Base-by-base conservation (phyloP, 139 green algal genomes). In the Tetraselmis striata region DNA sequence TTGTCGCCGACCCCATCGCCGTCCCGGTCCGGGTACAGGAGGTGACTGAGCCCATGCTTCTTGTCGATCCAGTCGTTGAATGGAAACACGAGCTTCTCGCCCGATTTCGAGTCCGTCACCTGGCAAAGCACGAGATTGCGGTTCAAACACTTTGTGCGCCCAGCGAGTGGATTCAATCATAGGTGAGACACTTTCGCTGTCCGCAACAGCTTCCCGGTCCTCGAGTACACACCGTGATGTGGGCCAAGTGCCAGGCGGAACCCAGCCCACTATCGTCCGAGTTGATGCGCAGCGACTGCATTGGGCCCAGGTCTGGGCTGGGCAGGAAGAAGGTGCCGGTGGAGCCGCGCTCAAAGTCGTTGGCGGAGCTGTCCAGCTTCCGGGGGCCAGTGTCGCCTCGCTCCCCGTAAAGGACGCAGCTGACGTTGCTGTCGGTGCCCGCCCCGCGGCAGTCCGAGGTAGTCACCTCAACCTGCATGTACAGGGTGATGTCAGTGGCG, bases 11-110 rank as follows among this genome's bases (percentile, higher is more conserved):
- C 78, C 1, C 87, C 87, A 77, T 90, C 87, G 24, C 87, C 87
- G 75, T 87, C 81, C 0, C 83, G 67, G 83, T 91, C 87, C 2
- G 85, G 83, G 5, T 81, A 86, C 26, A 91, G 83, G 28, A 84
- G 76, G 32, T 84, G 78, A 28, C 58, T 83, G 24, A 91, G 83
- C 29, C 87, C 87, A 59, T 85, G 79, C 83, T 91, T 82, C 82
- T 89, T 89, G 79, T 89, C 87, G 2, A 91, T 83, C 87, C 87
- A 91, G 45, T 85, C 82, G 80, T 90, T 84, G 78, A 30, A 88
- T 22, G 84, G 87, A 76, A 90, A 90, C 31, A 87, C 80, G 0
- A 80, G 80, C 80, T 79, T 86, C 82, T 88, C 87, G 18, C 77
- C 79, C 27, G 78, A 80, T 11, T 25, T 59, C 30, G 32, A 77